A percentile compares a stretch with the other conserved stretches of the same genome.
Conservation (phyloP, 805 yeast species). For the Ogataea neopini region DNA sequence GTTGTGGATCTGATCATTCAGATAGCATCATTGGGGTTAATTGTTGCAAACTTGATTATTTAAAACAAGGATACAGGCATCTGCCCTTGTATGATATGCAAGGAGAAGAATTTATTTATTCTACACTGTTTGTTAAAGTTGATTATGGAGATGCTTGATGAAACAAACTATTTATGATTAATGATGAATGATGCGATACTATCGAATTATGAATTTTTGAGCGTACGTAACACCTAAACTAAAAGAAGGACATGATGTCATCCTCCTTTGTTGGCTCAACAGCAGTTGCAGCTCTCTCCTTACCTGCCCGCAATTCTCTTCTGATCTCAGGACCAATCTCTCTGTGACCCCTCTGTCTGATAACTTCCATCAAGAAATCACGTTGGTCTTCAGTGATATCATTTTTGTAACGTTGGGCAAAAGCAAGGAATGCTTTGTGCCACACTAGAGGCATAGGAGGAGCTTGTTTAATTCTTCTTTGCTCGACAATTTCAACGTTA, state of each 20-base stretch:
- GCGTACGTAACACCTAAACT: constrained; percentile 2
- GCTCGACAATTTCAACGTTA: constrained; percentile 33
- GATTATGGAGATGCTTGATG: constrained; percentile 14
- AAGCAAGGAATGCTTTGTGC: constrained; percentile 94
- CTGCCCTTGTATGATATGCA: constrained; percentile 70
- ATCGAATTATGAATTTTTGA: not conserved
- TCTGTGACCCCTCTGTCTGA: constrained; percentile 85
- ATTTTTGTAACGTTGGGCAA: constrained; percentile 94
- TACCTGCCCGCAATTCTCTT: constrained; percentile 88
- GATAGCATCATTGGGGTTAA: constrained; percentile 52
- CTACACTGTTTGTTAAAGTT: constrained; percentile 47
- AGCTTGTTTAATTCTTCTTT: constrained; percentile 33
- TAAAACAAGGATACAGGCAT: constrained; percentile 82
- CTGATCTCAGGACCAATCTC: constrained; percentile 93
- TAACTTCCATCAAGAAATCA: constrained; percentile 87
- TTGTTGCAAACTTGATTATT: constrained; percentile 58
- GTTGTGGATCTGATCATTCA: constrained; percentile 23
- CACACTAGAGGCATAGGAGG: constrained; percentile 88
- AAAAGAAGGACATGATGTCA: constrained; percentile 36
- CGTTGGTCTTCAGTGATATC: constrained; percentile 99
- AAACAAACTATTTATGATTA: not conserved
- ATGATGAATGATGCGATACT: constrained; percentile 1
- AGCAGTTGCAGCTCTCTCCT: constrained; percentile 46
- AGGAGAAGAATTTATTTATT: constrained; percentile 71
- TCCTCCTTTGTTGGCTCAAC: constrained; percentile 24